A percentile compares a stretch with the other conserved stretches of the same genome.
Evolutionary conservation across 768 basidiomycete genomes (phyloP).

Genomic region (Nevesoporus exiguus): DNA sequence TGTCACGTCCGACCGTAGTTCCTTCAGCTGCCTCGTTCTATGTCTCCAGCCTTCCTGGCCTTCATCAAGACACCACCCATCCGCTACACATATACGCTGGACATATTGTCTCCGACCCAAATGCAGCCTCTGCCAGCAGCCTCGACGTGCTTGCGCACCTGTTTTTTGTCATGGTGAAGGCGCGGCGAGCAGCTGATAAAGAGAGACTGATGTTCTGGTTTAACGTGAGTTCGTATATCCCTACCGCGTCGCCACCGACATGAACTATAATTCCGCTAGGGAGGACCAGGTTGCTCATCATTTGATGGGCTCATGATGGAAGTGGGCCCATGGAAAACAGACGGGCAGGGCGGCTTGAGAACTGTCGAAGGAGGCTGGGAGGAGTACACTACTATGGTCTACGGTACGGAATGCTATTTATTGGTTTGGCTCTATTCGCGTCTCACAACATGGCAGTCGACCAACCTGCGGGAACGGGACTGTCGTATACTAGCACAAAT

Average conservation of each 20-base stretch:
- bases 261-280: conserved; percentile 42
- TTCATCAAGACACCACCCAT: conserved; percentile 66
- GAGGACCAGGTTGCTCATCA: conserved; percentile 95
- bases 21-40: conserved; percentile 85
- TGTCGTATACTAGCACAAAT: conserved; percentile 85
- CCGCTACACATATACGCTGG: conserved; percentile 83
- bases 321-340: conserved; percentile 87
- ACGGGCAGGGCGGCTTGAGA: conserved; percentile 67
- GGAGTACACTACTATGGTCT: conserved; percentile 93
- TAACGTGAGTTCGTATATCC: conserved; percentile 55
- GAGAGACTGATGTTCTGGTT: conserved; percentile 95
- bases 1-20: conserved; percentile 36
- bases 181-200: conserved; percentile 82
- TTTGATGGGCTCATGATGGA: conserved; percentile 99
- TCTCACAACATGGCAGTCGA: conserved; percentile 60
- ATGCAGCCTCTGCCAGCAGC: conserved; percentile 43
- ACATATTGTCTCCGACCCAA: conserved; percentile 77
- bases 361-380: conserved; percentile 91
- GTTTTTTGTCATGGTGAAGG: conserved; percentile 89
- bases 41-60: conserved; percentile 69
- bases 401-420: conserved; percentile 51
- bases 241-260: not conserved
- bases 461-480: conserved; percentile 95
- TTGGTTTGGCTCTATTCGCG: conserved; percentile 1
- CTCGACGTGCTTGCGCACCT: conserved; percentile 74